Evolutionary conservation across 192 early-diverging fungal species (phyloP).

Genomic region (Backusella circina): DNA sequence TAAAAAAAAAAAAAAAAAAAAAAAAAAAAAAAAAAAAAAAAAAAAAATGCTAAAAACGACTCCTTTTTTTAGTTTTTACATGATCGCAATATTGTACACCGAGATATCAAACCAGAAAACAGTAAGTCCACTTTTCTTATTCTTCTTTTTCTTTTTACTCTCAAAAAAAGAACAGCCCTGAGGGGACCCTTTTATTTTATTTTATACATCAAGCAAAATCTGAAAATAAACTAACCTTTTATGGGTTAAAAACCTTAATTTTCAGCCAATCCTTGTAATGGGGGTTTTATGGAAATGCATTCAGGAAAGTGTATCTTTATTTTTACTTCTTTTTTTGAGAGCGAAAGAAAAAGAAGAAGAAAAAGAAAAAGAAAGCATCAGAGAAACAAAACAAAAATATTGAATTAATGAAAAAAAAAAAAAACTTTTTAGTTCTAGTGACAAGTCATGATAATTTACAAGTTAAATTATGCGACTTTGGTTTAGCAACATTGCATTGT

Average conservation of each 20-base stretch:
- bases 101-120: slow-evolving; percentile 89
- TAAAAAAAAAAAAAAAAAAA: not conserved
- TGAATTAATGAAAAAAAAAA: not conserved
- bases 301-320: not conserved
- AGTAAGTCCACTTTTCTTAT: not conserved
- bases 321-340: not conserved
- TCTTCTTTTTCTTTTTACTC: not conserved
- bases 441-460: slow-evolving; percentile 41
- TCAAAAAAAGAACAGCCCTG: not conserved
- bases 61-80: slow-evolving; percentile 73
- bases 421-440: slow-evolving; percentile 35
- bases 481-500: slow-evolving; percentile 64
- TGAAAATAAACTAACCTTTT: not conserved
- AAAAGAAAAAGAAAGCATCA: not conserved
- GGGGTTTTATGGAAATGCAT: not conserved
- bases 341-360: not conserved
- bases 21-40: too few relatives aligned
- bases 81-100: slow-evolving; percentile 74
- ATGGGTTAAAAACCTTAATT: not conserved
- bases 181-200: too few relatives aligned
- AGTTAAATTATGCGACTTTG: slow-evolving; percentile 94
- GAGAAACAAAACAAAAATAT: too few relatives aligned
- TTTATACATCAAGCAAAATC: not conserved
- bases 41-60: not conserved
- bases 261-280: not conserved